Evolutionary conservation across 345 rosid species (phyloP), one percentile per base, ranked within the genome.

Genomic region (Eucalyptus decipiens): DNA sequence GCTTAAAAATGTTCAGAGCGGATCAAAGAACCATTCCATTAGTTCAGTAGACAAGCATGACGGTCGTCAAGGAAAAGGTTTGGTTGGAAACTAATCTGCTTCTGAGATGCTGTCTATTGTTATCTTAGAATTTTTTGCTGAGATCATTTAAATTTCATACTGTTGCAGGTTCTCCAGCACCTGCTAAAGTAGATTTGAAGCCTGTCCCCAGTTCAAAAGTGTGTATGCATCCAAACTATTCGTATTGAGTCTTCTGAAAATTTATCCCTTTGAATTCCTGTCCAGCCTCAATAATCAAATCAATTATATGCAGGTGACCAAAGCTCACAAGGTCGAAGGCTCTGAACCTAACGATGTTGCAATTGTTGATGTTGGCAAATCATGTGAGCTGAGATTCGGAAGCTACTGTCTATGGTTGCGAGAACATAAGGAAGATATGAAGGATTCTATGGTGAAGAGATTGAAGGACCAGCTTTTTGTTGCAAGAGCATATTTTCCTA

Each of bases 401-500:
- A 95, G 99, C 93, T 98, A 98, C 93, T 98, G 99, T 94, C 94
- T 93, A 88, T 98, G 99, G 99, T 95, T 93, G 89, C 94, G 92
- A 89, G 94, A 97, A 92, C 96, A 97, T 92, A 96, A 92, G 93
- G 95, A 96, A 94, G 94, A 94, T 18, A 92, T 98, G 95, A 97
- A 94, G 92, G 99, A 98, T 92, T 89, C 90, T 72, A 93, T 92
- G 92, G 97, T 97, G 90, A 97, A 96, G 93, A 96, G 94, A 92
- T 91, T 97, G 93, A 97, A 97, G 93, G 99, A 97, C 90, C 95
- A 90, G 89, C 98, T 98, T 88, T 98, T 98, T 90, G 97, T 95
- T 86, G 99, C 99, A 88, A 94, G 99, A 91, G 96, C 99, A 91
- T 98, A 98, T 93, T 98, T 91, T 92, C 99, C 99, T 62, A 98